Conservation (phyloP, 176 grass and related monocot species). For the Pontederia crassipes region DNA sequence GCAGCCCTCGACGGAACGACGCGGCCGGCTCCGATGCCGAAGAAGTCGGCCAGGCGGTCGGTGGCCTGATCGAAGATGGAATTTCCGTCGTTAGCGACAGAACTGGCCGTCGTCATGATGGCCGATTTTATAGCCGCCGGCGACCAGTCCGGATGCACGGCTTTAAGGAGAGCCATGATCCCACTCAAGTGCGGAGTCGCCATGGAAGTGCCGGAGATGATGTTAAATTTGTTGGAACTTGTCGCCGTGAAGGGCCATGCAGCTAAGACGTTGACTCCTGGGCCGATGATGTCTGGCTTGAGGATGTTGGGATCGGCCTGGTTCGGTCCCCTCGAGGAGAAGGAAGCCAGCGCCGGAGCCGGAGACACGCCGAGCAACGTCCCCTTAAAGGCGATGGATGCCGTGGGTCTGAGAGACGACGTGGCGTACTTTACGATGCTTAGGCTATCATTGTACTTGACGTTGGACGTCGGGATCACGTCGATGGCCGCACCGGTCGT, state of each 20-base stretch:
- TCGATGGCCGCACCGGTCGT: neutral
- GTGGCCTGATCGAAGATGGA: slow-evolving; percentile 35
- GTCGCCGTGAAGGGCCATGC: slow-evolving; percentile 31
- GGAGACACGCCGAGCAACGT: slow-evolving; percentile 23
- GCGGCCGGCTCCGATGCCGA: slow-evolving; percentile 41
- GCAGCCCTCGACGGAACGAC: slow-evolving; percentile 23
- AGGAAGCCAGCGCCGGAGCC: slow-evolving; percentile 36
- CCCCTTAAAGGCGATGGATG: slow-evolving; percentile 36
- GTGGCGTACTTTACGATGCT: slow-evolving; percentile 3
- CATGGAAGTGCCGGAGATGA: slow-evolving; percentile 65
- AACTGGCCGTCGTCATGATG: slow-evolving; percentile 50
- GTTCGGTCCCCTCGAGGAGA: slow-evolving; percentile 52
- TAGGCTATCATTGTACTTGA: neutral
- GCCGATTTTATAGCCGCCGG: slow-evolving; percentile 51
- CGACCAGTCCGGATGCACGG: slow-evolving; percentile 43
- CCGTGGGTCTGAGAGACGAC: neutral
- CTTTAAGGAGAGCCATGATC: slow-evolving; percentile 38
- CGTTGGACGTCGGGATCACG: slow-evolving; percentile 5
- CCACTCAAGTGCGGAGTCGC: slow-evolving; percentile 52
- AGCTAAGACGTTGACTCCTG: slow-evolving; percentile 61
- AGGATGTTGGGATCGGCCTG: slow-evolving; percentile 26
- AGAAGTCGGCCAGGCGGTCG: slow-evolving; percentile 19
- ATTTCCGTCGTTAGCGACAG: slow-evolving; percentile 16
- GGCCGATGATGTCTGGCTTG: slow-evolving; percentile 58
- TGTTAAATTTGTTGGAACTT: slow-evolving; percentile 21